These are phyloP conservation scores for Aureobasidium namibiae DNA, from an alignment of 2,329 filamentous ascomycete genomes.

Conservation along the genomic window DNA sequence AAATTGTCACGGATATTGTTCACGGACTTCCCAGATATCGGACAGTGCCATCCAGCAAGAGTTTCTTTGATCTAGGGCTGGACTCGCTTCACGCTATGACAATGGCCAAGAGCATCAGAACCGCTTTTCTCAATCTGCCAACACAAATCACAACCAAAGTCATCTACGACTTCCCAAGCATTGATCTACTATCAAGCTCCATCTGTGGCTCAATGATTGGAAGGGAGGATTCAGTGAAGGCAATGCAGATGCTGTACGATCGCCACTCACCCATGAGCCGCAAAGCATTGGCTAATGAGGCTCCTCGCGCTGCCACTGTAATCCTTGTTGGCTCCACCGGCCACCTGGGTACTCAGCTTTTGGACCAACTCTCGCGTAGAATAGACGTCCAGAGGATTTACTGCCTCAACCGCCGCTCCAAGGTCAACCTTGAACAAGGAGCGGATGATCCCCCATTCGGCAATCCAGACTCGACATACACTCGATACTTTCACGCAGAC, in stretches of 20 bases:
- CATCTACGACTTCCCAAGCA: not conserved
- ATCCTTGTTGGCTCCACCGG: slow-evolving; percentile 4
- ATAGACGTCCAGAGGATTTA: slow-evolving; percentile 20
- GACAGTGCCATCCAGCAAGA: slow-evolving; percentile 10
- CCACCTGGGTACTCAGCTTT: not conserved
- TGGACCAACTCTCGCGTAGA: slow-evolving; percentile 15
- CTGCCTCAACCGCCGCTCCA: slow-evolving; percentile 20
- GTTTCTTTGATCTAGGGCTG: slow-evolving; percentile 26
- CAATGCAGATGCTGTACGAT: not conserved
- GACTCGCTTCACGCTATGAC: slow-evolving; percentile 24
- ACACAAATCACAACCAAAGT: not conserved
- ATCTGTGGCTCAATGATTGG: not conserved
- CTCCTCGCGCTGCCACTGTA: not conserved
- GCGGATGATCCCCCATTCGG: too few species aligned
- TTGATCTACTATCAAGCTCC: not conserved
- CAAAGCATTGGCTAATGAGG: not conserved
- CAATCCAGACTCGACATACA: not conserved
- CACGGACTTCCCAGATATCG: not conserved
- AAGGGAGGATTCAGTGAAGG: not conserved
- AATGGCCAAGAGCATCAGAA: not conserved
- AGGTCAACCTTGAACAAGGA: not conserved
- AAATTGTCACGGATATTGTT: not conserved
- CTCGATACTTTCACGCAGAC: not conserved
- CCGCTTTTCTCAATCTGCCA: not conserved
- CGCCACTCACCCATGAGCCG: not conserved